Evolutionary conservation across 306 rosid species (phyloP), one percentile per base, ranked within the genome.

Genomic region (Vigna mungo): DNA sequence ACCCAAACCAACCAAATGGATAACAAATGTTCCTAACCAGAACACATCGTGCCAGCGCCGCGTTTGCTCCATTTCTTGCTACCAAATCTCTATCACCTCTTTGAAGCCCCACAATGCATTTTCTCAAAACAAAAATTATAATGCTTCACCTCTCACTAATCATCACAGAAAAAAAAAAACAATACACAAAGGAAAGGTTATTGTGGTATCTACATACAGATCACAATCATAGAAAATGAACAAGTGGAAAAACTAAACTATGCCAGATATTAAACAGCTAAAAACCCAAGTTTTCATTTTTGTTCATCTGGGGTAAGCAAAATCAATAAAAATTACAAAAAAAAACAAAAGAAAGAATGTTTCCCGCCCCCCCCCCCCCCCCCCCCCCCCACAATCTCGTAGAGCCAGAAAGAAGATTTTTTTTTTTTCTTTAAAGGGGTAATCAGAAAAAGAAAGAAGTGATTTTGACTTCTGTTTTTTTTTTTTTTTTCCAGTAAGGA

Each of bases 21-120:
- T 80, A 60, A 89, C 58, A 78, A 95, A 95, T 32, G 89, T 65
- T 18, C 86, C 90, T 78, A 80, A 85, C 98, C 98, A 95, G 84
- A 95, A 95, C 60, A 92, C 76, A n/a, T 95, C 98, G 0, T 88
- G 93, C 97, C 96, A 95, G 21, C 87, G 89, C 63, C 97, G 89
- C 6, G 86, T 77, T 41, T 90, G 86, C 75, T 81, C 97, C 48
- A 87, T 75, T 17, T 39, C 17, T 18, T 56, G 62, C 82, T 85
- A 84, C 77, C 59, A 80, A 80, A 82, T 83, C 91, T 77, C 84
- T 73, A 78, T 81, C 75, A 68, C 86, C 85, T 76, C 85, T 80
- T 86, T 83, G 83, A 36, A 70, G 82, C 56, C 68, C 80, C 23
- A 43, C 86, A 86, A 83, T 34, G 48, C 87, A 87, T 84, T 89